These are phyloP conservation scores for Trypanosoma conorhini DNA, from an alignment of 208 protist species.

Conservation along the genomic window DNA sequence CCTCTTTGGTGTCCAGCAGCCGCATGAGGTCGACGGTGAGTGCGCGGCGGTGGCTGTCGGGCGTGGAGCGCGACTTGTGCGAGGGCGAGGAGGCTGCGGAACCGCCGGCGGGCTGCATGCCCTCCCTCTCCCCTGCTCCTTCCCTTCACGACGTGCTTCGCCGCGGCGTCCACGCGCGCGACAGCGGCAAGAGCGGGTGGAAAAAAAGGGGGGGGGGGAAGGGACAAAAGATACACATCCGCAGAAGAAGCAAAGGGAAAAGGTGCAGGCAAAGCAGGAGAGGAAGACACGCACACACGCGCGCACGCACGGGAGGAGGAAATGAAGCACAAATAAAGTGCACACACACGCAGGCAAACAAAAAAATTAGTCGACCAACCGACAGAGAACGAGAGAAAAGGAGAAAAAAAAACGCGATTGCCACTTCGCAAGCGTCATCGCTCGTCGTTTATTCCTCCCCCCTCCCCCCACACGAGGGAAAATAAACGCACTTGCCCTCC, in stretches of 20 bases:
- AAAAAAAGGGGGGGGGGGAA: constrained; percentile 2
- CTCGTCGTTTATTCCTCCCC: background rate
- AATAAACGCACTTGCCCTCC: background rate
- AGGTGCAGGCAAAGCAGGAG: too few relatives aligned
- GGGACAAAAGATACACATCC: background rate
- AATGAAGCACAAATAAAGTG: too few relatives aligned
- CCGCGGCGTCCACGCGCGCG: background rate
- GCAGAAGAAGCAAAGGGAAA: background rate
- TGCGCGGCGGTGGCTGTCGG: constrained; percentile 12
- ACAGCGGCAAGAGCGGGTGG: background rate
- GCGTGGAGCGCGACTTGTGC: background rate
- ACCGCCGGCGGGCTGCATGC: constrained; percentile 10
- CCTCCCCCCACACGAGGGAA: background rate
- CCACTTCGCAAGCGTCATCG: too few relatives aligned
- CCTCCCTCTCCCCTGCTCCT: background rate
- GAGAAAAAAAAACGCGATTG: background rate
- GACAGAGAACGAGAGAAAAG: background rate
- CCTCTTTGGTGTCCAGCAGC: constrained; percentile 5
- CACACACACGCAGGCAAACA: background rate
- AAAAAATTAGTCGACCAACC: background rate
- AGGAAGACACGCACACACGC: too few relatives aligned
- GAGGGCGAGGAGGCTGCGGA: constrained; percentile 10
- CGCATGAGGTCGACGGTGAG: constrained; percentile 24
- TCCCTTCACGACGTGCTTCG: background rate
- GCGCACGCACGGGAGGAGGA: too few relatives aligned